Evolutionary conservation across 108 stramenopile species (phyloP).

Genomic region (Cyclotella cryptica): DNA sequence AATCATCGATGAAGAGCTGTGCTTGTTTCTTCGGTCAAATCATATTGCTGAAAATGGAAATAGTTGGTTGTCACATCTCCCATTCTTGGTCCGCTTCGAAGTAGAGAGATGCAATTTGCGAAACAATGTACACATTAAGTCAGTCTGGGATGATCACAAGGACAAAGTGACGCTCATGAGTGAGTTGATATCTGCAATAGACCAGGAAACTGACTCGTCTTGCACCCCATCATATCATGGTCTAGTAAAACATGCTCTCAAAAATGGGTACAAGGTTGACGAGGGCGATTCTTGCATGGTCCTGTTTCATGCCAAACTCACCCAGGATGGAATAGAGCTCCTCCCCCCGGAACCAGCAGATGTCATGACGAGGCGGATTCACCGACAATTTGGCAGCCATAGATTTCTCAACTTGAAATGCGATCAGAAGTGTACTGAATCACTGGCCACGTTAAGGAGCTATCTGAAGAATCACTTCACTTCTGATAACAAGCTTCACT

Average conservation of each 20-base stretch:
- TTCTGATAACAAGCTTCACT: neutral
- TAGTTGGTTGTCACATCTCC: constrained; percentile 6
- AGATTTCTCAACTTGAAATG: constrained; percentile 35
- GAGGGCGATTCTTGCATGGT: constrained; percentile 15
- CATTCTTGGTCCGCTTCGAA: constrained; percentile 23
- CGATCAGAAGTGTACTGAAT: constrained; percentile 7
- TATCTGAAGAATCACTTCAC: constrained; percentile 11
- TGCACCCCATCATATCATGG: constrained; percentile 6
- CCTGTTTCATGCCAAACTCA: constrained; percentile 17
- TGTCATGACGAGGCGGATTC: constrained; percentile 27
- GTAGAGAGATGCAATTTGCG: constrained; percentile 6
- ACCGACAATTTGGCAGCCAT: constrained; percentile 40
- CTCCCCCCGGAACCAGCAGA: constrained; percentile 3
- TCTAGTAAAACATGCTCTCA: neutral
- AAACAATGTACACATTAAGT: neutral
- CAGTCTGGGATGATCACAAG: neutral
- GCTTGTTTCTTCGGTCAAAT: neutral
- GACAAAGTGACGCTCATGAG: neutral
- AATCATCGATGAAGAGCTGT: too few species aligned
- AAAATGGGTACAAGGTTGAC: constrained; percentile 5
- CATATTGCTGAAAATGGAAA: neutral
- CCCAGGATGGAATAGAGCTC: constrained; percentile 15
- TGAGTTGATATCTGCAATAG: constrained; percentile 8
- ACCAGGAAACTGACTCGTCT: constrained; percentile 1
- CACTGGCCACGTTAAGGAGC: neutral